phyloP scores from a whole-genome alignment of 441 rosid species.

The Mallotus japonicus region DNA sequence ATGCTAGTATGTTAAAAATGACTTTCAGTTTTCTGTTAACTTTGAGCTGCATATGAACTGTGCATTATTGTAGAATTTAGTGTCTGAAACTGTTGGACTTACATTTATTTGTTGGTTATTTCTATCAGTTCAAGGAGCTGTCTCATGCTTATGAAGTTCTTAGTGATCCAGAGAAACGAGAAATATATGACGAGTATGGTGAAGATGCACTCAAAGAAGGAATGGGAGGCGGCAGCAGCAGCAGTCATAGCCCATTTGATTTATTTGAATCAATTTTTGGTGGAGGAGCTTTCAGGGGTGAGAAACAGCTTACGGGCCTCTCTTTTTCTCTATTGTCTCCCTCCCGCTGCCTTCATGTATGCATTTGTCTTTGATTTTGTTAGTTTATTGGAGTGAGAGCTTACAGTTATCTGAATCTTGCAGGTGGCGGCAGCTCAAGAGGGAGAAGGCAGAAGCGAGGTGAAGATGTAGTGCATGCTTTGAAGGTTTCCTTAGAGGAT shows the following conservation, averaged over 20 bases:
- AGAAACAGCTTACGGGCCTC: constrained; percentile 11
- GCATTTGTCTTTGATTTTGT: neutral
- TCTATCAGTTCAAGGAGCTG: constrained; percentile 72
- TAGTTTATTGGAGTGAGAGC: neutral
- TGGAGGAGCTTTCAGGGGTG: constrained; percentile 62
- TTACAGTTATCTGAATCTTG: constrained; percentile 3
- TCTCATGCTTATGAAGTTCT: constrained; percentile 92
- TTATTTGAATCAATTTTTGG: constrained; percentile 77
- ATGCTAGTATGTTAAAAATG: no score
- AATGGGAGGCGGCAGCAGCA: constrained; percentile 68
- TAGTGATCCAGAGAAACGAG: constrained; percentile 83
- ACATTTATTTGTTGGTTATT: constrained; percentile 10
- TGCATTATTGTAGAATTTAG: neutral
- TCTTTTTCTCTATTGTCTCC: neutral
- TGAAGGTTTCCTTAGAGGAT: constrained; percentile 70
- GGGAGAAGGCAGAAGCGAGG: constrained; percentile 73
- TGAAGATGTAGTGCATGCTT: constrained; percentile 65
- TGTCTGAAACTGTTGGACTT: neutral
- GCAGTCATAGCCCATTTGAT: constrained; percentile 73
- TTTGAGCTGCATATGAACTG: neutral
- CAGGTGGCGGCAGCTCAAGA: constrained; percentile 56
- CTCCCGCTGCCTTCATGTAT: neutral
- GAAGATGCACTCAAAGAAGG: constrained; percentile 90
- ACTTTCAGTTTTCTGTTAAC: no score
- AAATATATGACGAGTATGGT: constrained; percentile 81